Conservation (phyloP, 2,329 filamentous ascomycete genomes). For the Paecilomyces variotii region DNA sequence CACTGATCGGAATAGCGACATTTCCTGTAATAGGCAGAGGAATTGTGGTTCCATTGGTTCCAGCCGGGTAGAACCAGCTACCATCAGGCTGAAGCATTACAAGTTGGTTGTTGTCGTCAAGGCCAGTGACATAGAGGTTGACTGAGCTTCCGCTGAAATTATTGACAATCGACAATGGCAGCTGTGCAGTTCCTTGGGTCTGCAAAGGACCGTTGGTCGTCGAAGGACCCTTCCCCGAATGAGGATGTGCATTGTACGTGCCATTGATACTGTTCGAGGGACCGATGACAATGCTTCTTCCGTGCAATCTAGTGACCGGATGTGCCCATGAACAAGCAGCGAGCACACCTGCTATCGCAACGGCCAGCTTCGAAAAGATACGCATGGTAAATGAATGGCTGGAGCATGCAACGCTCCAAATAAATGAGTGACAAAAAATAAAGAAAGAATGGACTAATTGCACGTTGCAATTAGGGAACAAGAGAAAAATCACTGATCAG, state of each 20-base stretch:
- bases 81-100: slow-evolving; percentile 40
- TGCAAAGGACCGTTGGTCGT: not conserved
- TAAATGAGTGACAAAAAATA: not conserved
- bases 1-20: slow-evolving; percentile 38
- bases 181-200: not conserved
- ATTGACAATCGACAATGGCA: slow-evolving; percentile 30
- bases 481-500: not conserved
- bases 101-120: slow-evolving; percentile 32
- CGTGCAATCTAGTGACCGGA: not conserved
- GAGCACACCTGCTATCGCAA: not conserved
- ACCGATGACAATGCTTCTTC: not conserved
- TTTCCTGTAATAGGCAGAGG: slow-evolving; percentile 32
- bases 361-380: not conserved
- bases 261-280: not conserved
- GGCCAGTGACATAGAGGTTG: slow-evolving; percentile 36
- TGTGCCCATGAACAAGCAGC: not conserved
- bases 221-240: not conserved
- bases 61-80: slow-evolving; percentile 36
- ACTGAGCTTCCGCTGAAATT: slow-evolving; percentile 27
- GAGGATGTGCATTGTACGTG: not conserved
- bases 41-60: slow-evolving; percentile 19
- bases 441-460: not conserved
- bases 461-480: not conserved
- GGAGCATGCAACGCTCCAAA: not conserved
- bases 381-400: not conserved